Evolutionary conservation across 2,329 filamentous ascomycete genomes (phyloP).

Genomic region (Dactylonectria macrodidyma): DNA sequence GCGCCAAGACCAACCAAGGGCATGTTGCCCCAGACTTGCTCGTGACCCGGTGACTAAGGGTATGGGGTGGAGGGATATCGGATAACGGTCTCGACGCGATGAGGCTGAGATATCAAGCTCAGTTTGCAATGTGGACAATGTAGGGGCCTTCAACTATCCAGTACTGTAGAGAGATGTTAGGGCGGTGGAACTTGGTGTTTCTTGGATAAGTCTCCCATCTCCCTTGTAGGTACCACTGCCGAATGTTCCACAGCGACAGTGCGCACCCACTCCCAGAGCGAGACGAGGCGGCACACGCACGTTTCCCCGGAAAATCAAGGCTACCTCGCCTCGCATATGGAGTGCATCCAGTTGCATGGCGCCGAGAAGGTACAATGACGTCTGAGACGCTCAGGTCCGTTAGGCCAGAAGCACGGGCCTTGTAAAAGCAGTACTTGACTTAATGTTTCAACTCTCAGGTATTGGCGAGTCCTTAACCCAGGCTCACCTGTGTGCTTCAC

Average conservation of each 20-base stretch:
- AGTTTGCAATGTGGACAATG: constrained; percentile 43
- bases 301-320: constrained; percentile 47
- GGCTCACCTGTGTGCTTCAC: not conserved
- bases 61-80: constrained; percentile 11
- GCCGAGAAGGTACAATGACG: constrained; percentile 42
- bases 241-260: constrained; percentile 39
- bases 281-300: constrained; percentile 40
- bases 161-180: constrained; percentile 23
- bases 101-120: constrained; percentile 44
- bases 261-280: constrained; percentile 38
- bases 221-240: constrained; percentile 33
- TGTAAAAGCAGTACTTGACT: not conserved
- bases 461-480: not conserved
- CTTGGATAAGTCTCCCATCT: constrained; percentile 22
- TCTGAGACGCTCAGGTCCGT: constrained; percentile 30
- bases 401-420: constrained; percentile 34
- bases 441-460: constrained; percentile 9
- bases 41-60: constrained; percentile 24
- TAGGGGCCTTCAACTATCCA: not conserved
- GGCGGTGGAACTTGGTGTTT: constrained; percentile 37
- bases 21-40: constrained; percentile 13
- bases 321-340: constrained; percentile 44
- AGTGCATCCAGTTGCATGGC: constrained; percentile 42
- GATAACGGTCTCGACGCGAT: constrained; percentile 19
- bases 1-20: constrained; percentile 22